Percentiles rank a stretch among this genome's conserved stretches.
phyloP scores from a whole-genome alignment of 2,329 filamentous ascomycete species.

The Ophiostoma perfectum region DNA sequence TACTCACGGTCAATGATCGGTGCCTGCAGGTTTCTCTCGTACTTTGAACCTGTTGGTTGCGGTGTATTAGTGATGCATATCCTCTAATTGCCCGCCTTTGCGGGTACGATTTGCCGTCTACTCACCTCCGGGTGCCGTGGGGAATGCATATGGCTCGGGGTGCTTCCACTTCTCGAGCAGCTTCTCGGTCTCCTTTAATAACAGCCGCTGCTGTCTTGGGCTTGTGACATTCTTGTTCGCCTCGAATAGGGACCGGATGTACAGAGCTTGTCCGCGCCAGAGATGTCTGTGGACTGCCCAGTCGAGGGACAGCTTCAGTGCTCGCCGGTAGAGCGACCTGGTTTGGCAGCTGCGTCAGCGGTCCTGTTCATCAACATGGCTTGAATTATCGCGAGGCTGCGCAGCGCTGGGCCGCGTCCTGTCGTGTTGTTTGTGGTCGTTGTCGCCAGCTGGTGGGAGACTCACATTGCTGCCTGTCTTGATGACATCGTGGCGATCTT shows the following conservation, averaged over 20 bases:
- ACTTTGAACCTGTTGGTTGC: constrained; percentile 70
- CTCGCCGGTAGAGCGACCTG: constrained; percentile 80
- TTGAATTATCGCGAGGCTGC: background rate
- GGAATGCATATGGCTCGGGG: constrained; percentile 83
- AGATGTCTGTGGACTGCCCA: constrained; percentile 90
- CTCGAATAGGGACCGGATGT: constrained; percentile 92
- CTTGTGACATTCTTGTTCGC: constrained; percentile 82
- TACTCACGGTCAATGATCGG: constrained; percentile 75
- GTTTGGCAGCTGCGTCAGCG: background rate
- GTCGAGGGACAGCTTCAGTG: constrained; percentile 86
- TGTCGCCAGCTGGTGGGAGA: constrained; percentile 17
- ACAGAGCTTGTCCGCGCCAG: constrained; percentile 93
- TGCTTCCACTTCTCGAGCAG: constrained; percentile 94
- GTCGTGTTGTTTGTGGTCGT: background rate
- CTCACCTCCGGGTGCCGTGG: constrained; percentile 85
- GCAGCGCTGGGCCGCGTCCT: background rate
- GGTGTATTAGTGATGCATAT: background rate
- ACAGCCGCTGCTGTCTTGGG: constrained; percentile 77
- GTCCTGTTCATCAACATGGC: background rate
- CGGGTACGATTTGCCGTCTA: background rate
- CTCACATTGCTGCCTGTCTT: constrained; percentile 49
- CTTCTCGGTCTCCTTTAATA: constrained; percentile 83
- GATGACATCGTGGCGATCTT: constrained; percentile 36
- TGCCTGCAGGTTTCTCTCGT: constrained; percentile 82
- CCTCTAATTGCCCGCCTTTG: background rate